Base-by-base conservation (phyloP, 495 filamentous ascomycete genomes). In the Jackrogersella minutella region DNA sequence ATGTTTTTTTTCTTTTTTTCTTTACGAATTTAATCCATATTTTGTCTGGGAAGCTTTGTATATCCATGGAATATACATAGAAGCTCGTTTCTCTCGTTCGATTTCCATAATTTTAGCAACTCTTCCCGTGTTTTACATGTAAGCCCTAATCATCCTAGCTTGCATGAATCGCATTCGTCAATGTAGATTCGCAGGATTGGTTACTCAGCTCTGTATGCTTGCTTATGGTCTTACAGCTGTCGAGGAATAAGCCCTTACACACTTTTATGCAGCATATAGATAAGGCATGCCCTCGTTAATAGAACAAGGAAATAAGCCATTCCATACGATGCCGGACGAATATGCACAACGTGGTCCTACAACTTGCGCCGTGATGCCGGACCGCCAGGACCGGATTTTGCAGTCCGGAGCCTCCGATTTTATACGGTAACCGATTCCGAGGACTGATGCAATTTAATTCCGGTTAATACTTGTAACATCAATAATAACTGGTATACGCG, bases 281-380 rank as follows among this genome's bases (percentile, higher is more conserved):
- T 30, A 30, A 30, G 26, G 26, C 7, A 30, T 30, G 7, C 26
- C 3, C 3, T 30, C 26, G 3, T 3, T 10, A 34, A 16, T 22
- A 30, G 7, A 11, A 13, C 9, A n/a, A 31, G 16, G 34, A 37
- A 10, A 3, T 17, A 34, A 19, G 28, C 17, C 16, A 1, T n/a
- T 31, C 17, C 19, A 14, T 26, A 46, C 17, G 46, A 22, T 19
- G n/a, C 22, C 22, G 3, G 22, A 16, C 17, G 5, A 41, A n/a
- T 22, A 14, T 28, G 22, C 31, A 17, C 30, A 21, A 21, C 10
- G 19, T 37, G 7, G 11, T 13, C 39, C n/a, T 52, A 33, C 30
- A n/a, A 13, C n/a, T n/a, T n/a, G 34, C 41, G 54, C 63, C 55
- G 39, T 61, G 57, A 30, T 56, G 33, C 26, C 63, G 49, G 49